These are phyloP conservation scores for Porcisia deanei DNA, from an alignment of 208 protist genomes.

Conservation along the genomic window DNA sequence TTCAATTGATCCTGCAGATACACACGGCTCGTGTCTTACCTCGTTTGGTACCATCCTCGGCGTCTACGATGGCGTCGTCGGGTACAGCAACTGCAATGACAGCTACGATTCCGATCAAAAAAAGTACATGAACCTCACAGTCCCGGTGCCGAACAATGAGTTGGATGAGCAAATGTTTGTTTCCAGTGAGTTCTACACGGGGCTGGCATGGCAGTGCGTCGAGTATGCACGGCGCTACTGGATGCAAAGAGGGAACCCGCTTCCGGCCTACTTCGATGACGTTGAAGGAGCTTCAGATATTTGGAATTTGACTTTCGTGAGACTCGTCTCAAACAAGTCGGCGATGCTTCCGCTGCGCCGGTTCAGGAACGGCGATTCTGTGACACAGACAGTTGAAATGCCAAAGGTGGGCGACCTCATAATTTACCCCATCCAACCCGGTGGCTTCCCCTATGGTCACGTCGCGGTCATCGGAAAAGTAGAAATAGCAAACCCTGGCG, in stretches of 20 bases:
- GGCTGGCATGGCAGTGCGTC: conserved; percentile 86
- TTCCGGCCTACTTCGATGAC: conserved; percentile 52
- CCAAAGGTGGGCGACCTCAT: conserved; percentile 56
- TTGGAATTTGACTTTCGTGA: conserved; percentile 46
- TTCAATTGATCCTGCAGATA: background rate
- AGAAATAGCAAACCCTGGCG: conserved; percentile 4
- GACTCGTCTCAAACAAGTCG: conserved; percentile 37
- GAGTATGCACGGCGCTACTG: conserved; percentile 88
- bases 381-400: conserved; percentile 22
- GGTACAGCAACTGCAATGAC: conserved; percentile 77
- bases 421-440: conserved; percentile 48
- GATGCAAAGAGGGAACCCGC: conserved; percentile 58
- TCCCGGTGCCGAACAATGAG: background rate
- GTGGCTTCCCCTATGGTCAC: conserved; percentile 67
- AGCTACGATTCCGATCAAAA: conserved; percentile 35
- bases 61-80: conserved; percentile 42
- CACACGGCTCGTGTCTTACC: conserved; percentile 9
- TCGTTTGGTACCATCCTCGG: conserved; percentile 62
- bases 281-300: conserved; percentile 74
- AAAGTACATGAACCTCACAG: conserved; percentile 25
- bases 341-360: conserved; percentile 40
- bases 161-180: background rate
- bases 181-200: conserved; percentile 20
- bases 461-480: conserved; percentile 74
- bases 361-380: conserved; percentile 35